A percentile compares a stretch with the other conserved stretches of the same genome.
Evolutionary conservation across 179 eudicot genomes (phyloP).

Genomic region (Actinidia arguta): DNA sequence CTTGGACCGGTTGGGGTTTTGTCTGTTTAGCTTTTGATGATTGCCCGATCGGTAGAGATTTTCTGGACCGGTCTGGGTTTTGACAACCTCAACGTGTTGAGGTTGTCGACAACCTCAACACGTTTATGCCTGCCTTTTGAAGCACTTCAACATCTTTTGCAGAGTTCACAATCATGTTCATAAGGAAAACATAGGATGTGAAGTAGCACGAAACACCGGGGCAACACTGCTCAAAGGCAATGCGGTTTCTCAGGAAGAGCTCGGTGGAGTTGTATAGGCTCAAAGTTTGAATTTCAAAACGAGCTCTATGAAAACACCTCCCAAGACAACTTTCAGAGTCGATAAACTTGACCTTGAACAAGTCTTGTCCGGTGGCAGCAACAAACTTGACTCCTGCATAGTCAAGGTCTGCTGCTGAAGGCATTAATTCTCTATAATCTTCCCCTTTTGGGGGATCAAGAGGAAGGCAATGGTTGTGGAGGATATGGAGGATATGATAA

Average conservation of each 20-base stretch:
- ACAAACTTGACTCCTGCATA: not conserved
- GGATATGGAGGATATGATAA: not conserved
- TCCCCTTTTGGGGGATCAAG: not conserved
- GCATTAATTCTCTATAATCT: not conserved
- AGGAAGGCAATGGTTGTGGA: not conserved
- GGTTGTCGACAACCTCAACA: no score
- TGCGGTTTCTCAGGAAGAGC: not conserved
- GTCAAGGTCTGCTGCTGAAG: not conserved
- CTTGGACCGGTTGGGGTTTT: no score
- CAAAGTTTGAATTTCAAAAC: not conserved
- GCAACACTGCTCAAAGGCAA: constrained; percentile 11
- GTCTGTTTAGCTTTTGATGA: no score
- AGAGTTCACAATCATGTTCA: not conserved
- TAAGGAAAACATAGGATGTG: not conserved
- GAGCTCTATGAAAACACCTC: not conserved
- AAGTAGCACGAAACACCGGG: not conserved
- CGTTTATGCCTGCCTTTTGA: not conserved
- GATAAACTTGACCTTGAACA: not conserved
- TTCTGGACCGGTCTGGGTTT: no score
- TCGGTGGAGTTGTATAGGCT: not conserved
- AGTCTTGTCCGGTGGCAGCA: not conserved
- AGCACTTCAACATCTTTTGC: constrained; percentile 8
- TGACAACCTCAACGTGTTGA: no score
- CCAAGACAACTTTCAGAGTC: not conserved
- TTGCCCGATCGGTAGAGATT: no score